Percentiles rank a stretch among this genome's conserved stretches.
Evolutionary conservation across 192 early-diverging fungal genomes (phyloP).

Genomic region (Backusella sp.): DNA sequence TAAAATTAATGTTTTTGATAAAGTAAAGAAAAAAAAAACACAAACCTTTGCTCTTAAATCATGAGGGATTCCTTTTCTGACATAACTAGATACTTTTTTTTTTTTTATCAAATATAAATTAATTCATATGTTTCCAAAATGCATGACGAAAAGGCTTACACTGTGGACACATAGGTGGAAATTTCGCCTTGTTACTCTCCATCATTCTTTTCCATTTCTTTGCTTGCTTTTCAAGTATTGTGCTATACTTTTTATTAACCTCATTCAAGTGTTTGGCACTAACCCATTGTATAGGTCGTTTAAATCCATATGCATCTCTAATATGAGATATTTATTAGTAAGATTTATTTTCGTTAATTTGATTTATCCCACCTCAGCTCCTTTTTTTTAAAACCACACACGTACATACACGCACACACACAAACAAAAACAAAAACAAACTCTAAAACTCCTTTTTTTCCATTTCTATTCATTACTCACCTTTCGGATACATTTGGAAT

Average conservation of each 20-base stretch:
- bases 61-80: constrained; percentile 73
- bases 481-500: not conserved
- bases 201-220: constrained; percentile 50
- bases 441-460: not conserved
- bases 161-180: constrained; percentile 44
- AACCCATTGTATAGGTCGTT: constrained; percentile 49
- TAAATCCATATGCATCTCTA: constrained; percentile 64
- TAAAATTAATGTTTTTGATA: not conserved
- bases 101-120: constrained; percentile 36
- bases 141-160: constrained; percentile 21
- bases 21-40: not conserved
- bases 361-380: not conserved
- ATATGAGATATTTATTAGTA: not conserved
- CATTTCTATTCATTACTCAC: not conserved
- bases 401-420: too few relatives aligned
- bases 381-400: not conserved
- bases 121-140: constrained; percentile 16
- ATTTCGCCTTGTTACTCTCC: constrained; percentile 39
- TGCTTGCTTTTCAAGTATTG: constrained; percentile 44
- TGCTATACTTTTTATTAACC: constrained; percentile 51
- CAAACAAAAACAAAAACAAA: too few relatives aligned
- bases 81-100: constrained; percentile 55
- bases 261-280: constrained; percentile 40
- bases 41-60: constrained; percentile 48
- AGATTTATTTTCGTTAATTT: not conserved